These are phyloP conservation scores for Pichia kluyveri DNA, from an alignment of 805 yeast genomes.

Conservation along the genomic window DNA sequence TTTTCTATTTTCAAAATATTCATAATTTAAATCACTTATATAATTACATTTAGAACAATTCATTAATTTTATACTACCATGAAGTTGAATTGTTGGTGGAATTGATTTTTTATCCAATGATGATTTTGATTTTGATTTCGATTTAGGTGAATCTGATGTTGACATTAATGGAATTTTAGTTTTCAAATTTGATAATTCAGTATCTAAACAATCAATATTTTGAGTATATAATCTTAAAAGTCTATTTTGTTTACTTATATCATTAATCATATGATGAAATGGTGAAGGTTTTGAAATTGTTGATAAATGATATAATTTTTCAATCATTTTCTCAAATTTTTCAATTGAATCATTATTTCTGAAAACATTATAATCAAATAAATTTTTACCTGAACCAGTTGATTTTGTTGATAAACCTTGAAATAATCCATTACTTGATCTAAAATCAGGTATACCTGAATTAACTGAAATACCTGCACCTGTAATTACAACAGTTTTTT, in stretches of 20 bases:
- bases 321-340: conserved; percentile 68
- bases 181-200: conserved; percentile 38
- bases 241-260: conserved; percentile 52
- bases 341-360: conserved; percentile 50
- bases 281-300: conserved; percentile 55
- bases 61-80: conserved; percentile 69
- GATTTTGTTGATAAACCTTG: conserved; percentile 36
- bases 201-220: conserved; percentile 77
- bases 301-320: conserved; percentile 48
- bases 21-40: conserved; percentile 43
- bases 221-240: conserved; percentile 75
- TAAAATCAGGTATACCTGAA: conserved; percentile 75
- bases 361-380: conserved; percentile 76
- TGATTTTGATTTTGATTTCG: too few relatives aligned
- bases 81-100: conserved; percentile 69
- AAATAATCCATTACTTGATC: conserved; percentile 74
- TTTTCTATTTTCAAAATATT: conserved; percentile 30
- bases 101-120: conserved; percentile 16
- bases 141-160: too few relatives aligned
- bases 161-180: conserved; percentile 40
- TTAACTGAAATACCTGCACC: conserved; percentile 92
- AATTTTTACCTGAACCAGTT: conserved; percentile 40
- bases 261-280: conserved; percentile 60
- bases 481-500: conserved; percentile 53
- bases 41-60: conserved; percentile 71